Conservation (phyloP, 495 filamentous ascomycete genomes). For the Podospora fimiseda region DNA sequence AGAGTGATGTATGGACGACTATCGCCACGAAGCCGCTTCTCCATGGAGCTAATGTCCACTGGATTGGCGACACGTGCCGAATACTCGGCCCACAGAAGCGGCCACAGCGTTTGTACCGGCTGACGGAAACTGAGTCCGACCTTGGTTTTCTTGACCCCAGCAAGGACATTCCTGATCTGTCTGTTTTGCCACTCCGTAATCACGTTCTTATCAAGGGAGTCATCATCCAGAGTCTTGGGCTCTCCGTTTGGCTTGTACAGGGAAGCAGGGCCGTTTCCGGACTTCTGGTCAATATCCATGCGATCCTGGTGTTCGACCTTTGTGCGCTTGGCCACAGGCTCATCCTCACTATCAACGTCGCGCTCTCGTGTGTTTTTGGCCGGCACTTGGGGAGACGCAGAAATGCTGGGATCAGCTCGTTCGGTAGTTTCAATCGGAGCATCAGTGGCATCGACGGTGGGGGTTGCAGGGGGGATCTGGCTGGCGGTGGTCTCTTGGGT, state of each 20-base stretch:
- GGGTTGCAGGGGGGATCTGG: background rate
- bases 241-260: slow-evolving; percentile 8
- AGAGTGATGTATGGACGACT: slow-evolving; percentile 59
- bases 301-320: slow-evolving; percentile 36
- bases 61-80: slow-evolving; percentile 62
- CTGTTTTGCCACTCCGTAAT: slow-evolving; percentile 44
- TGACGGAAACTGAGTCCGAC: slow-evolving; percentile 63
- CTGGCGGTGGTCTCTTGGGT: background rate
- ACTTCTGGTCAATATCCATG: slow-evolving; percentile 17
- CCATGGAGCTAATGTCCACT: slow-evolving; percentile 79
- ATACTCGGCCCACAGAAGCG: slow-evolving; percentile 56
- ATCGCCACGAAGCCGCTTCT: slow-evolving; percentile 62
- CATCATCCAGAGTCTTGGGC: slow-evolving; percentile 20
- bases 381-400: slow-evolving; percentile 26
- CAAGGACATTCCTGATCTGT: slow-evolving; percentile 47
- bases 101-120: slow-evolving; percentile 58
- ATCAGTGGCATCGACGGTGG: background rate
- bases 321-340: slow-evolving; percentile 69
- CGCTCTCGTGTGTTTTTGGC: slow-evolving; percentile 62
- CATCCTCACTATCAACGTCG: slow-evolving; percentile 64
- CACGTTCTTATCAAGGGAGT: slow-evolving; percentile 21
- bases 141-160: slow-evolving; percentile 74
- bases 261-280: background rate
- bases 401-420: slow-evolving; percentile 32
- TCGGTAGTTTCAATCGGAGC: slow-evolving; percentile 1